Evolutionary conservation across 805 yeast species (phyloP), one percentile per base, ranked within the genome.

Genomic region (Zygosaccharomyces lentus): DNA sequence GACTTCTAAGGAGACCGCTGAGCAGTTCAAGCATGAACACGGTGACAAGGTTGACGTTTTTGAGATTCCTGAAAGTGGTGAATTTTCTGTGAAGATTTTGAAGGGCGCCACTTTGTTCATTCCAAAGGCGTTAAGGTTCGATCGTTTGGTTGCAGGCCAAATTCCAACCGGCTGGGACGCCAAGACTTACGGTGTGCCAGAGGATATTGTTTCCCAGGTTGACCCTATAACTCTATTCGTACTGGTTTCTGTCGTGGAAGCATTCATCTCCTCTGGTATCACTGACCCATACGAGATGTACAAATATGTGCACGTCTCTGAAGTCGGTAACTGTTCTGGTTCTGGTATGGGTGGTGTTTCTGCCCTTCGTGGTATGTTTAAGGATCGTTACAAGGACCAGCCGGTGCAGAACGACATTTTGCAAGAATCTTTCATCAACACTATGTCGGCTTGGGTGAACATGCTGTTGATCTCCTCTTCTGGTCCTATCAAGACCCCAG

Each of bases 301-400:
- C 78, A 84, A 91, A 73, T 95, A 93, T 67, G 96, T 95, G 41
- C 99, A 93, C 69, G 95, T 93, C 47, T 89, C 98, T 38, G 98
- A 93, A 72, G 89, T 93, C 58, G 99, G 99, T 75, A 95, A 91
- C 80, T 90, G 98, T 78, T 85, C 96, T 40, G 99, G 99, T 75
- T 89, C 97, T 47, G 99, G 99, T 81, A 91, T 93, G 96, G 99
- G 99, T 73, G 99, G 99, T 84, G 95, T 91, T 61, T 68, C 85
- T 58, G 99, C 99, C 43, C 73, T 93, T 65, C 87, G 95, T 69
- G 97, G 96, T 60, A 93, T 93, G 98, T 93, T 89, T 77, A 89
- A 79, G 71, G 96, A 91, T 65, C 83, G 99, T 74, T 93, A 77
- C 74, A 74, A 80, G 58, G 99, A 93, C 68, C 76, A 76, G 70